Evolutionary conservation across 106 monocot species (phyloP).

Genomic region (Acorus gramineus): DNA sequence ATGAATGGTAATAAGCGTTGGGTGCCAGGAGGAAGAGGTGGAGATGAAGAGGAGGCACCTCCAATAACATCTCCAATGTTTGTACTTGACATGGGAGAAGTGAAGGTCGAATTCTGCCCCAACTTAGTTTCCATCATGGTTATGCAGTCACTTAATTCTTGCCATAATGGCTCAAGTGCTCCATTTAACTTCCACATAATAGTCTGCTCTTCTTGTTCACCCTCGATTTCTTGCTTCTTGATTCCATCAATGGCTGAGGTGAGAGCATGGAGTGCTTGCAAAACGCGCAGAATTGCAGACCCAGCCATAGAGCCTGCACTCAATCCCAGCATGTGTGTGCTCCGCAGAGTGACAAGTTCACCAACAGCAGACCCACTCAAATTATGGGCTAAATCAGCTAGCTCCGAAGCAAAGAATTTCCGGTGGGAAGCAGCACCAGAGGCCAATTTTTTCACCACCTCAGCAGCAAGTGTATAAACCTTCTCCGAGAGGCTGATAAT

Average conservation of each 20-base stretch:
- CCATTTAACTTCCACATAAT: conserved; percentile 38
- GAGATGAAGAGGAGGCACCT: conserved; percentile 12
- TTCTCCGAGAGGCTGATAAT: conserved; percentile 56
- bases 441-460: conserved; percentile 61
- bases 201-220: conserved; percentile 27
- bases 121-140: conserved; percentile 41
- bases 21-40: conserved; percentile 52
- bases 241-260: conserved; percentile 20
- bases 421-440: conserved; percentile 33
- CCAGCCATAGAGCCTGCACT: conserved; percentile 53
- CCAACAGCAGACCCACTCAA: conserved; percentile 49
- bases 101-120: conserved; percentile 30
- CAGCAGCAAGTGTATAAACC: conserved; percentile 55
- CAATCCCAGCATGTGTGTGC: conserved; percentile 35
- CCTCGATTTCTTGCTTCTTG: conserved; percentile 15
- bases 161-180: conserved; percentile 60
- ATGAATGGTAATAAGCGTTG: conserved; percentile 56
- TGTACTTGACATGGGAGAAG: conserved; percentile 10
- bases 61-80: conserved; percentile 12
- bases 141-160: conserved; percentile 61
- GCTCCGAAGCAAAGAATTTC: conserved; percentile 50
- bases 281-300: conserved; percentile 52
- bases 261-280: conserved; percentile 43
- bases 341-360: conserved; percentile 41
- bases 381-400: conserved; percentile 40